phyloP scores from a whole-genome alignment of 1,139 yeast genomes.

The Geotrichum cucujoidarum region DNA sequence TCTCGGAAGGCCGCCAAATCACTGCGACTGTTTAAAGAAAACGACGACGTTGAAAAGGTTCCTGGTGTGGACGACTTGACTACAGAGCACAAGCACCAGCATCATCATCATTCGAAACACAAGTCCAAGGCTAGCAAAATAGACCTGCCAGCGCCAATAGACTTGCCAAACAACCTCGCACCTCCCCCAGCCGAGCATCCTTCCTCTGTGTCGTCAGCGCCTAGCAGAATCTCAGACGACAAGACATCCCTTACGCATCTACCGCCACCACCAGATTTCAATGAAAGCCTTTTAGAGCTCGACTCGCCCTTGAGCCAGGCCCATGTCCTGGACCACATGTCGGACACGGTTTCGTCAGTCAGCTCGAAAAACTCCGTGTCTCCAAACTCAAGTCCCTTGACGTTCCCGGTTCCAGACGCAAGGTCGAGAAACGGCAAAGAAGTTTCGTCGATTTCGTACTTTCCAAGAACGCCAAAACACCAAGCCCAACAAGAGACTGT shows the following conservation, averaged over 20 bases:
- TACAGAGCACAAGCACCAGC: not conserved
- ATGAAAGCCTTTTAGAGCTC: not conserved
- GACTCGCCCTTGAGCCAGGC: not conserved
- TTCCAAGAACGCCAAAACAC: slow-evolving; percentile 48
- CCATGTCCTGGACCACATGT: not conserved
- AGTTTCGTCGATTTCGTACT: slow-evolving; percentile 55
- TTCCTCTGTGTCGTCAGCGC: not conserved
- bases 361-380: not conserved
- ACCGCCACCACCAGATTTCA: not conserved
- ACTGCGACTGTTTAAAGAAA: slow-evolving; percentile 44
- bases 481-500: slow-evolving; percentile 4
- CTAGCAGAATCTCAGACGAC: too few species aligned
- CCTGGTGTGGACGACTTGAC: not conserved
- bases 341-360: not conserved
- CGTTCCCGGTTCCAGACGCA: not conserved
- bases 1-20: slow-evolving; percentile 51
- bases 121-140: not conserved
- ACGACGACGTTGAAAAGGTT: not conserved
- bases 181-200: not conserved
- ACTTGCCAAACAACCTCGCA: too few species aligned
- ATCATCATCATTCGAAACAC: not conserved
- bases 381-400: not conserved
- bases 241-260: not conserved
- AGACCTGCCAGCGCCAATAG: not conserved
- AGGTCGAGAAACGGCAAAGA: slow-evolving; percentile 15